Evolutionary conservation across 306 rosid species (phyloP), one percentile per base, ranked within the genome.

Genomic region (Fragaria vesca): DNA sequence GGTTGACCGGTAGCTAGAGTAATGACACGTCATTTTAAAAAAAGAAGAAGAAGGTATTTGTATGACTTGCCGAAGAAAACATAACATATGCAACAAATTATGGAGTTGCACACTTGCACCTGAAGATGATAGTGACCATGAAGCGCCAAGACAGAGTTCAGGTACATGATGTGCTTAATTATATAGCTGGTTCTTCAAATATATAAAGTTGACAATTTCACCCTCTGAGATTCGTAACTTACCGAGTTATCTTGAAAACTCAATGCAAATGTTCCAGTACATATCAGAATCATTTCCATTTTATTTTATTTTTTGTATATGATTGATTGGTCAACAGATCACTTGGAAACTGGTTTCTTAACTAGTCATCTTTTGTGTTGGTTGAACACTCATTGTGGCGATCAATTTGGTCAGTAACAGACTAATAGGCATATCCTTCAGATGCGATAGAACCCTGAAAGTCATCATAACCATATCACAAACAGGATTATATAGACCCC

Each of bases 131-230:
- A 62, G 76, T 78, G 81, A 62, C 52, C 77, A 30, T 75, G 84
- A 76, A 77, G 70, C 85, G 63, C 72, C 79, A 77, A 40, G 72
- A 79, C 66, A 75, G 51, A 46, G 62, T 88, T 83, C 83, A 87
- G 93, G 96, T 91, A 90, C 28, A 73, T 79, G 81, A 32, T 26
- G 68, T 75, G 51, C 65, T 73, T 71, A 66, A 16, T 61, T 40
- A 40, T 74, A 68, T 43, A 52, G 61, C 67, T 51, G 43, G 71
- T 79, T 84, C 75, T 82, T 43, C 81, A 54, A 72, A 69, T 54
- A 69, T 46, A 24, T 80, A 66, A 42, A 84, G 58, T 57, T 2
- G 30, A 51, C 16, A 71, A 32, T 65, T 81, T 58, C 52, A 32
- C 63, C 8, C 20, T 12, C 16, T 40, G 2, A 21, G 2, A 17